These are phyloP conservation scores for Synchytrium microbalum DNA, from an alignment of 371 early-diverging fungal genomes.

Conservation along the genomic window DNA sequence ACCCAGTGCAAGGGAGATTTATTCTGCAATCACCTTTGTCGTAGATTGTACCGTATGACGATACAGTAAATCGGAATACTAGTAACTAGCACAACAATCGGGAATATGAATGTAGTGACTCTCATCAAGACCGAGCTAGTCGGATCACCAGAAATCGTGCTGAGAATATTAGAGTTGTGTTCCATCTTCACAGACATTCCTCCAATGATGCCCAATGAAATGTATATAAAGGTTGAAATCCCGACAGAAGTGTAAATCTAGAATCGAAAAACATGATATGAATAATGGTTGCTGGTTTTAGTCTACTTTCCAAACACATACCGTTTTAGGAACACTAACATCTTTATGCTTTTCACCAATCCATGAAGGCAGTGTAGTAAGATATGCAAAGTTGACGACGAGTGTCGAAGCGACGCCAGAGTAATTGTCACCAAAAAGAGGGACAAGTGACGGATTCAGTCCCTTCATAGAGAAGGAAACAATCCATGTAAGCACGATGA, in stretches of 20 bases:
- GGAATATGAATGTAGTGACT: constrained; percentile 58
- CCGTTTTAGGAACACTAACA: not conserved
- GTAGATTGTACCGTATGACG: constrained; percentile 29
- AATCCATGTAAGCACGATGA: constrained; percentile 18
- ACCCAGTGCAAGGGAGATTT: no score
- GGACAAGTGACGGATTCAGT: constrained; percentile 13
- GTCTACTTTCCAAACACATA: no score
- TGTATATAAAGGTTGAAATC: not conserved
- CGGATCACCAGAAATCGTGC: not conserved
- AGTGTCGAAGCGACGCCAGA: not conserved
- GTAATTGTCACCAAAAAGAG: constrained; percentile 15
- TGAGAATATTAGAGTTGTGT: not conserved
- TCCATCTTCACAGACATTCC: not conserved
- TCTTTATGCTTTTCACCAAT: not conserved
- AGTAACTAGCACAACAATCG: constrained; percentile 48
- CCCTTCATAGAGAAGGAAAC: constrained; percentile 9
- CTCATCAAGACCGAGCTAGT: constrained; percentile 6
- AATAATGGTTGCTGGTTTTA: no score
- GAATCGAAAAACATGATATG: no score
- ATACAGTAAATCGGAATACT: constrained; percentile 35
- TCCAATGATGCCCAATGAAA: not conserved
- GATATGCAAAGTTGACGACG: not conserved
- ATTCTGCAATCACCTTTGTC: constrained; percentile 32
- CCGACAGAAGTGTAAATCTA: no score
- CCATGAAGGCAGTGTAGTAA: not conserved